phyloP scores from a whole-genome alignment of 23 red algal species.

The Pyropia haitanensis region DNA sequence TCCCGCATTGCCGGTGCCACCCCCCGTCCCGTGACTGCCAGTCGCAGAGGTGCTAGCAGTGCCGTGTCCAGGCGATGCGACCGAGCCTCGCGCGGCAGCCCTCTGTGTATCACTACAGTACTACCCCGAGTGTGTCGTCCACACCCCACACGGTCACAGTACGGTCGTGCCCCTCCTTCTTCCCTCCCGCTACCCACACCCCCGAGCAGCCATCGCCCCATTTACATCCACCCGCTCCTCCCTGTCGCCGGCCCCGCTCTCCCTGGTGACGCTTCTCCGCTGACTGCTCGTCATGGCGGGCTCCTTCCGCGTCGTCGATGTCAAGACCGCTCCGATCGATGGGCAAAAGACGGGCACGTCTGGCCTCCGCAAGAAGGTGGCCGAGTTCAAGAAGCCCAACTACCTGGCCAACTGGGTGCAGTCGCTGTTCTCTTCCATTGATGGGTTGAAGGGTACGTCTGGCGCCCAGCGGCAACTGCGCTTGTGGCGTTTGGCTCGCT shows the following conservation, averaged over 20 bases:
- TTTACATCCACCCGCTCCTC: not conserved
- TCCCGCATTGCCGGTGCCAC: too few species aligned
- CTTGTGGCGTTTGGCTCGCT: too few species aligned
- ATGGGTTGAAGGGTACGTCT: too few species aligned
- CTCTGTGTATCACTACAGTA: too few species aligned
- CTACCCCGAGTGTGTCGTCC: not conserved
- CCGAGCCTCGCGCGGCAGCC: too few species aligned
- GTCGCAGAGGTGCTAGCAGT: too few species aligned
- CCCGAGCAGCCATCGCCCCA: not conserved
- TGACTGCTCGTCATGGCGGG: not conserved
- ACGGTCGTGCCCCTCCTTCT: not conserved
- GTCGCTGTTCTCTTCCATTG: constrained; percentile 55
- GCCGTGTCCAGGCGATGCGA: too few species aligned
- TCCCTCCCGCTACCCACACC: not conserved
- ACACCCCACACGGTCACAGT: not conserved
- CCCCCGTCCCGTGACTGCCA: too few species aligned
- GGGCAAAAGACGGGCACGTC: constrained; percentile 91
- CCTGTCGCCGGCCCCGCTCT: not conserved
- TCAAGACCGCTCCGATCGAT: constrained; percentile 33
- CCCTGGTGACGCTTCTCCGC: too few species aligned
- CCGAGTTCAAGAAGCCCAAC: constrained; percentile 25
- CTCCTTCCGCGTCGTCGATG: not conserved
- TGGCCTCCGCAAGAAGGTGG: constrained; percentile 68
- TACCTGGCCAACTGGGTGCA: constrained; percentile 92
- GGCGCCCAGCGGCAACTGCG: too few species aligned